Conservation (phyloP, 345 rosid species). For the Citrus mangshanensis region DNA sequence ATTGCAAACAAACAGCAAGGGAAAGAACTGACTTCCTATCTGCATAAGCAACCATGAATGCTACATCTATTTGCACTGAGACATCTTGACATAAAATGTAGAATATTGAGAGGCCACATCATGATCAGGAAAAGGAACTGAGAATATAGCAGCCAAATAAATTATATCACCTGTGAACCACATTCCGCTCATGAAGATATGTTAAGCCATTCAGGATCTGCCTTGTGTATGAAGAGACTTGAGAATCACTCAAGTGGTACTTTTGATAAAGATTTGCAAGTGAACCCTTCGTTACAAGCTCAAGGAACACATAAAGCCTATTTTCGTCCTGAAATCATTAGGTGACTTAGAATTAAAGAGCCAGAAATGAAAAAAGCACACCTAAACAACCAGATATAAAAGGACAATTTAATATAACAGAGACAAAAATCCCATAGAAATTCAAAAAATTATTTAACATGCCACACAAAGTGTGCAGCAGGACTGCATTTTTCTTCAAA, state of each 20-base stretch:
- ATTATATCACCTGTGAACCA: conserved; percentile 61
- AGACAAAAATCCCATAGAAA: not conserved
- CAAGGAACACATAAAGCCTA: conserved; percentile 73
- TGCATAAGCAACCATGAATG: not conserved
- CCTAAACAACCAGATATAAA: not conserved
- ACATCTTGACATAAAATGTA: not conserved
- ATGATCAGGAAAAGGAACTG: not conserved
- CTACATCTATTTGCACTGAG: not conserved
- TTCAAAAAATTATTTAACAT: not conserved
- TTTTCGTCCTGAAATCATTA: conserved; percentile 54
- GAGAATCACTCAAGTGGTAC: conserved; percentile 62
- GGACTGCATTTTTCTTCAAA: not conserved
- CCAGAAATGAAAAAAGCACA: not conserved
- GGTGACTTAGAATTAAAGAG: not conserved
- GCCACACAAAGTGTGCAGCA: not conserved
- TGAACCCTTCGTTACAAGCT: conserved; percentile 68
- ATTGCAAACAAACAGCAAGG: not conserved
- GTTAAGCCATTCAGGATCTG: conserved; percentile 73
- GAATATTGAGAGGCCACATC: not conserved
- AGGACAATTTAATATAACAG: not conserved
- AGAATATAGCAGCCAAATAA: not conserved
- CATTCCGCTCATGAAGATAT: conserved; percentile 75
- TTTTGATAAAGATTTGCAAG: conserved; percentile 57
- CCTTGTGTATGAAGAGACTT: conserved; percentile 69
- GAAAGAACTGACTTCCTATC: not conserved